A percentile compares a stretch with the other conserved stretches of the same genome.
Evolutionary conservation across 768 basidiomycete species (phyloP).

Genomic region (Rhizopogon roseolus): DNA sequence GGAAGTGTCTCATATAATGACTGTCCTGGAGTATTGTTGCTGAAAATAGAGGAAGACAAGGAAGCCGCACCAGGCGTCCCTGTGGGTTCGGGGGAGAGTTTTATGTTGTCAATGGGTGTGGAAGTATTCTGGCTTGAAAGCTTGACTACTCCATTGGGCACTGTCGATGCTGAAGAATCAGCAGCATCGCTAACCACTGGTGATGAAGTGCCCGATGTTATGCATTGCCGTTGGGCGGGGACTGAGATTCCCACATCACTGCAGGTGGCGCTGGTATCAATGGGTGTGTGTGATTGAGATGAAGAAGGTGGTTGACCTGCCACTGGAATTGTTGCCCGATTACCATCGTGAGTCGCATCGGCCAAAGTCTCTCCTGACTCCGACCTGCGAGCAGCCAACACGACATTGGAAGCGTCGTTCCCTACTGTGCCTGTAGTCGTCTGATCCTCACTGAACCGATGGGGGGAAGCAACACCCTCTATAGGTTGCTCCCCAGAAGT

Average conservation of each 20-base stretch:
- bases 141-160: not conserved
- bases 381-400: conserved; percentile 4
- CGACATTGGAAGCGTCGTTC: conserved; percentile 1
- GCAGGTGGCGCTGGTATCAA: conserved; percentile 25
- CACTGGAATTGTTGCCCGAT: conserved; percentile 26
- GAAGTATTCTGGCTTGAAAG: conserved; percentile 1
- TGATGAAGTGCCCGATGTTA: conserved; percentile 7
- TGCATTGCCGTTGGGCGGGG: conserved; percentile 10
- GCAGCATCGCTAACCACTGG: conserved; percentile 6
- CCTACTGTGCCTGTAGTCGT: not conserved
- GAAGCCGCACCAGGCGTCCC: conserved; percentile 17
- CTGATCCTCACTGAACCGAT: conserved; percentile 4
- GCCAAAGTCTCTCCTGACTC: conserved; percentile 9
- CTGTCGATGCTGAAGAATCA: not conserved
- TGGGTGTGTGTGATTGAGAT: conserved; percentile 17
- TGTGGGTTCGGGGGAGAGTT: conserved; percentile 6
- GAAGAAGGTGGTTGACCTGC: conserved; percentile 32
- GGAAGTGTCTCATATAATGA: conserved; percentile 37
- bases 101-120: not conserved
- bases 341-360: conserved; percentile 8
- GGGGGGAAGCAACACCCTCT: conserved; percentile 15
- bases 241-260: conserved; percentile 18
- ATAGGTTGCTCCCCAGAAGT: conserved; percentile 25
- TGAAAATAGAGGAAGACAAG: conserved; percentile 23
- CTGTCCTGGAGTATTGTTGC: conserved; percentile 16